Conservation (phyloP, 1,139 yeast species). For the Petasospora rhodanensis region DNA sequence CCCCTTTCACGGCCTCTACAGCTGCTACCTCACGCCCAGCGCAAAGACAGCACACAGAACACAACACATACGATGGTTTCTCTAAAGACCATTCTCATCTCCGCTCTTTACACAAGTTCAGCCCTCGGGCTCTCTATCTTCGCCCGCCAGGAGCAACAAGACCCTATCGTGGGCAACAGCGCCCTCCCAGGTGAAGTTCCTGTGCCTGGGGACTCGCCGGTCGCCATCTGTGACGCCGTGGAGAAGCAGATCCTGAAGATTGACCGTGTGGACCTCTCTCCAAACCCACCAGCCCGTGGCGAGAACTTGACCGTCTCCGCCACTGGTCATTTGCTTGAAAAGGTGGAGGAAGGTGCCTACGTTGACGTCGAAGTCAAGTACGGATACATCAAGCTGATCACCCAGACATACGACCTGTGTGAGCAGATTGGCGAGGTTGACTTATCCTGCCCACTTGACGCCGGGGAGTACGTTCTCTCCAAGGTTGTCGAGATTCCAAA, state of each 20-base stretch:
- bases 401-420: constrained; percentile 86
- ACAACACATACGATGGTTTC: constrained; percentile 14
- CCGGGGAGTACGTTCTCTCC: constrained; percentile 61
- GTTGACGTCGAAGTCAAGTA: constrained; percentile 90
- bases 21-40: no score
- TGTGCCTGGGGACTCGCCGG: constrained; percentile 88
- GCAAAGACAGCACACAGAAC: constrained; percentile 1
- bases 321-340: constrained; percentile 51
- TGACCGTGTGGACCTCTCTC: constrained; percentile 55
- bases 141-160: constrained; percentile 16
- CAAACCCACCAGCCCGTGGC: constrained; percentile 89
- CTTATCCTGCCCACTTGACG: constrained; percentile 69
- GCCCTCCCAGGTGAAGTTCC: constrained; percentile 44
- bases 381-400: constrained; percentile 82
- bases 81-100: constrained; percentile 10
- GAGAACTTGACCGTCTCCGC: constrained; percentile 75
- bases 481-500: constrained; percentile 79
- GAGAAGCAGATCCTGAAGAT: constrained; percentile 61
- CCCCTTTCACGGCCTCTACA: no score
- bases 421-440: constrained; percentile 82
- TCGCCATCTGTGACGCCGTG: constrained; percentile 65
- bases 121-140: constrained; percentile 17
- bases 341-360: constrained; percentile 78
- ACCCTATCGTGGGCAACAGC: constrained; percentile 6
- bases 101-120: constrained; percentile 7